These are phyloP conservation scores for Silene conica DNA, from an alignment of 148 eudicot species.

Conservation along the genomic window DNA sequence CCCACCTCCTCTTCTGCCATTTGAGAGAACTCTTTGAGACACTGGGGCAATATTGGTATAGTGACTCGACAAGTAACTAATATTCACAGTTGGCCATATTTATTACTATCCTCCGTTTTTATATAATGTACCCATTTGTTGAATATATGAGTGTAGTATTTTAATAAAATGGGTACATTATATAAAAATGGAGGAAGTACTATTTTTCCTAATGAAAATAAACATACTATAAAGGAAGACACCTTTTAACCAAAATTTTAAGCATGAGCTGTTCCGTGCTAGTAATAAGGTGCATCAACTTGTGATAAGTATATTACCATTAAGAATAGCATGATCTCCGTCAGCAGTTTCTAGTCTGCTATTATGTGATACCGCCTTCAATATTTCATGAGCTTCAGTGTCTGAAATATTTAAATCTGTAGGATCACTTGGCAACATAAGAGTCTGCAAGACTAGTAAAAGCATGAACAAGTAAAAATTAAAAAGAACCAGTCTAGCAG, in stretches of 20 bases:
- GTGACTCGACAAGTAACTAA: background rate
- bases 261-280: background rate
- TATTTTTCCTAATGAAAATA: too few species aligned
- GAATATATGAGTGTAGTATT: too few species aligned
- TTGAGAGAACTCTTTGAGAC: too few species aligned
- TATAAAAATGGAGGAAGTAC: too few species aligned
- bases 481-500: background rate
- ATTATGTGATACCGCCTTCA: conserved; percentile 60
- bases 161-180: too few species aligned
- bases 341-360: conserved; percentile 34
- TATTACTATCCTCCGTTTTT: too few species aligned
- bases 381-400: conserved; percentile 62
- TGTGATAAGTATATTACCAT: conserved; percentile 36
- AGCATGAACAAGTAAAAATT: background rate
- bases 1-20: too few species aligned
- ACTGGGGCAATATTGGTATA: background rate
- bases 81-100: too few species aligned
- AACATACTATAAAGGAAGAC: background rate
- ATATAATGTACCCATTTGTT: too few species aligned
- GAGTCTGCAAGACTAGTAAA: background rate
- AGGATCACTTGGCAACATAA: background rate
- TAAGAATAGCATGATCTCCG: conserved; percentile 38
- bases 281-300: background rate
- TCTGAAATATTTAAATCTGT: conserved; percentile 67
- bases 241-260: background rate